Base-by-base conservation (phyloP, 208 protist species). In the Wallacemonas sp. region DNA sequence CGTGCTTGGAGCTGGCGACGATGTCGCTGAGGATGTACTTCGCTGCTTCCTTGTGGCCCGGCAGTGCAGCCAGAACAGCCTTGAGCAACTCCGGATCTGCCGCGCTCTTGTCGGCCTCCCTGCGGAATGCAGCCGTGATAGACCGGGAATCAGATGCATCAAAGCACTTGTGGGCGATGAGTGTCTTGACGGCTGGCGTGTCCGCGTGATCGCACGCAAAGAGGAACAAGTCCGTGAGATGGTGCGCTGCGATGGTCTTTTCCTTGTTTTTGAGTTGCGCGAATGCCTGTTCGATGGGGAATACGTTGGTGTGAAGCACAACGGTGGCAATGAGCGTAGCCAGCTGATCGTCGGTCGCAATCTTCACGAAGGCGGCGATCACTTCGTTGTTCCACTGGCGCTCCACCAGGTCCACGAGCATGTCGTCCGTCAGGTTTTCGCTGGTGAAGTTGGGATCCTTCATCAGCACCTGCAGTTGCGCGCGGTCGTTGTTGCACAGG, bases 261-360 rank as follows among this genome's bases (percentile, higher is more conserved):
- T 68, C 19, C 1, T 63, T 38, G 53, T 91, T 63, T 39, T 73
- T 64, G 79, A 95, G 91, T 2, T 68, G 61, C 3, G 30, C 44
- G 60, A 95, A 95, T 1, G 91, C 22, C 13, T 70, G 46, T 0
- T 60, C 64, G 0, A 95, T 62, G 2, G 78, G 73, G 26, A 91
- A 55, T 6, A 82, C 71, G 61, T 78, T 71, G 38, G 50, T 67
- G 52, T 91, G 78, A 29, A 95, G 42, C 30, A 95, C 83, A 1
- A 72, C 63, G n/a, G 67, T 68, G 15, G 84, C 78, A 24, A 89
- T 71, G 0, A 91, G 58, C 34, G 81, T 55, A 10, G 83, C 78
- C 3, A 95, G 73, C 63, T 95, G 83, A 26, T 82, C 72, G 45
- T 95, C 89, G 30, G 73, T 83, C 8, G 77, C 83, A 0, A 76